Evolutionary conservation across 2,329 filamentous ascomycete genomes (phyloP).

Genomic region (Nothophoma quercina): DNA sequence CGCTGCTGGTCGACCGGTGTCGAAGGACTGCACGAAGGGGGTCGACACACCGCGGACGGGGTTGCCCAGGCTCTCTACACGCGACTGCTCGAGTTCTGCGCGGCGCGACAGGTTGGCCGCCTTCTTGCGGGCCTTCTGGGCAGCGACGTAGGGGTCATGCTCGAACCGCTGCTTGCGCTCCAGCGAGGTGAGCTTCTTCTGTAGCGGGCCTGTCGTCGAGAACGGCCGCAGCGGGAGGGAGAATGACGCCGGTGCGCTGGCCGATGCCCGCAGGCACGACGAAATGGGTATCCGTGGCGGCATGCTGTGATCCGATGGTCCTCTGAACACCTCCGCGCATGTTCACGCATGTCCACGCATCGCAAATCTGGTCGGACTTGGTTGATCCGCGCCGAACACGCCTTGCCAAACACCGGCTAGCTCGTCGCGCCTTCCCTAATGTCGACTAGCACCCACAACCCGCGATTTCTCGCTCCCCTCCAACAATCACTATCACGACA

Average conservation of each 20-base stretch:
- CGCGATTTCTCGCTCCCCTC: constrained; percentile 8
- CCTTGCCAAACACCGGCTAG: background rate
- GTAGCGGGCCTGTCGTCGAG: constrained; percentile 69
- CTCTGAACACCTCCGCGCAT: no score
- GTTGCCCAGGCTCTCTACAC: constrained; percentile 73
- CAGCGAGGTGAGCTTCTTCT: constrained; percentile 58
- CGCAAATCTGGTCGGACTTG: background rate
- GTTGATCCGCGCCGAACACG: background rate
- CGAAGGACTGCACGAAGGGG: constrained; percentile 83
- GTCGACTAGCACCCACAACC: constrained; percentile 18
- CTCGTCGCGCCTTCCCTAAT: background rate
- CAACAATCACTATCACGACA: constrained; percentile 25
- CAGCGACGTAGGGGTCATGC: constrained; percentile 82
- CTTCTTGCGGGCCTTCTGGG: constrained; percentile 83
- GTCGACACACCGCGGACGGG: constrained; percentile 81
- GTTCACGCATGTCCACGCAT: no score
- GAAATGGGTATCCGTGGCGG: constrained; percentile 57
- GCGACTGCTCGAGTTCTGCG: constrained; percentile 70
- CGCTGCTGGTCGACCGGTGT: constrained; percentile 60
- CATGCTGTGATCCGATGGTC: constrained; percentile 48
- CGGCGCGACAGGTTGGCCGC: constrained; percentile 81
- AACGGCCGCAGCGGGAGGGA: constrained; percentile 63
- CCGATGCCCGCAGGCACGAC: constrained; percentile 53
- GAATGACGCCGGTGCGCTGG: constrained; percentile 48
- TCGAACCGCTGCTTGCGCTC: constrained; percentile 66